Evolutionary conservation across 805 yeast genomes (phyloP), one percentile per base, ranked within the genome.

Genomic region (Wickerhamomyces alni): DNA sequence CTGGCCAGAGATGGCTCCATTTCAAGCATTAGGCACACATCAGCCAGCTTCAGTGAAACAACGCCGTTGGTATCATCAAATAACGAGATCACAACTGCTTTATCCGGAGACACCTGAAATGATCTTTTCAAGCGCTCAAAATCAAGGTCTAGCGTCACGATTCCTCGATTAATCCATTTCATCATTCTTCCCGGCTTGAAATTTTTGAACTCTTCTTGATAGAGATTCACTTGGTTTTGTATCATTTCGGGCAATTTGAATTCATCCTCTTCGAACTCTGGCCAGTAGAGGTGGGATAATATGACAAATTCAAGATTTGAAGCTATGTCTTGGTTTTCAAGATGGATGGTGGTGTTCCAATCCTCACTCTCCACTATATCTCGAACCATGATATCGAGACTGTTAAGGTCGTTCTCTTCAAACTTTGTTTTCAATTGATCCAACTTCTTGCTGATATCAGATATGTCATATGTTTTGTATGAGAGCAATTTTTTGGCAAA

Each of bases 221-320:
- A 87, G 1, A 50, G 45, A 2, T 68, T 62, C 40, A 80, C 63
- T 21, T 63, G 61, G 0, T 54, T 33, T 22, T 65, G 54, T 2
- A 87, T 59, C 1, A 40, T 51, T 0, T 48, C 46, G 1, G 94
- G 93, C 2, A 51, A 8, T 50, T 55, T 47, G 77, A 69, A 63
- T 17, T 40, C 32, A 3, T 42, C 34, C 15, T 48, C 47, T n/a
- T 51, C 43, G 8, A 48, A 47, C 19, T 57, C 54, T 1, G 89
- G 87, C 99, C 99, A 91, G 56, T 80, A 91, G 16, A 84, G 58
- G 44, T 82, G 76, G 1, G 96, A 87, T 10, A 91, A 62, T 16
- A 87, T 68, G 3, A 82, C 69, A 0, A 86, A 75, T 38, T 75
- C 76, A 25, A 80, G 63, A 2, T 44, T 43, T 5, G 49, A 41